These are phyloP conservation scores for Trifolium subterraneum DNA, from an alignment of 306 rosid species.

Conservation along the genomic window DNA sequence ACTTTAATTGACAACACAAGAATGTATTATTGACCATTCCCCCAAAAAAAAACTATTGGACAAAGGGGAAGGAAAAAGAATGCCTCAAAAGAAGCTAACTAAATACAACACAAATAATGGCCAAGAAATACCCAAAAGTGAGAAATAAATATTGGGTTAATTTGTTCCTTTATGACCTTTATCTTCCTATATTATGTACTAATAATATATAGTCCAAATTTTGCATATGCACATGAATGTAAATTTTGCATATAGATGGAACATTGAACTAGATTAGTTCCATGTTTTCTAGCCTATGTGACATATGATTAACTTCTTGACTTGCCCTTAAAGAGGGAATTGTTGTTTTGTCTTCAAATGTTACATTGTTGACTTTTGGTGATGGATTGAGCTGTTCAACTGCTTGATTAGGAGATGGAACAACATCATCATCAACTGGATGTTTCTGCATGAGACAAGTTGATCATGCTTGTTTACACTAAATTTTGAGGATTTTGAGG, in stretches of 20 bases:
- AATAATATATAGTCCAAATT: background rate
- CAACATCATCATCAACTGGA: conserved; percentile 71
- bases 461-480: background rate
- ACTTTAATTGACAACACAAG: conserved; percentile 34
- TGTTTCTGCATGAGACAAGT: conserved; percentile 51
- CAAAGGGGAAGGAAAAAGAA: conserved; percentile 30
- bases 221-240: background rate
- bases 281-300: conserved; percentile 61
- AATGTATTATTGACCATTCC: conserved; percentile 29
- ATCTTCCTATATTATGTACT: conserved; percentile 22
- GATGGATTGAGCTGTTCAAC: conserved; percentile 66
- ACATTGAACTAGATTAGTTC: conserved; percentile 40
- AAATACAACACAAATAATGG: conserved; percentile 23
- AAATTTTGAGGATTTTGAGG: background rate
- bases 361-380: conserved; percentile 44
- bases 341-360: conserved; percentile 41
- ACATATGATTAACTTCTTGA: conserved; percentile 53
- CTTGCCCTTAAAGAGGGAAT: conserved; percentile 79
- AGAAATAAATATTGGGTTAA: conserved; percentile 36
- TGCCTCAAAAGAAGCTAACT: conserved; percentile 24
- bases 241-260: background rate
- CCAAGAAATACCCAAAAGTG: conserved; percentile 22
- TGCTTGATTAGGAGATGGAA: conserved; percentile 58
- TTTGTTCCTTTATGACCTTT: conserved; percentile 38
- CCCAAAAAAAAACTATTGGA: background rate